Base-by-base conservation (phyloP, 345 rosid genomes). In the Ailanthus altissimus region DNA sequence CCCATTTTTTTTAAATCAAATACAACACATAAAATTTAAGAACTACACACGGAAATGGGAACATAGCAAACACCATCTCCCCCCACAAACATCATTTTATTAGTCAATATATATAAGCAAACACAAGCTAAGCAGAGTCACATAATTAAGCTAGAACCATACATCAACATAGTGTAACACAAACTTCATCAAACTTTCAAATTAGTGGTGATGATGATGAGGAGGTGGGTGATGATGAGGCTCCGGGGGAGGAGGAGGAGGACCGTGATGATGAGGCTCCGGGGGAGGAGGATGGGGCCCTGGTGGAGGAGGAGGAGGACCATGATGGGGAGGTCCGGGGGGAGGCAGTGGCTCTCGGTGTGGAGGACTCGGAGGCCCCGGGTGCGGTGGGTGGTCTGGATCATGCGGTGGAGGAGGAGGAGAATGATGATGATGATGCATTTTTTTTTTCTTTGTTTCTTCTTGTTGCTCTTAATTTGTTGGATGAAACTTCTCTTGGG, bases 251-350 rank as follows among this genome's bases (percentile, higher is more conserved):
- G 0, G 12, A 50, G 40, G 69, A 42, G 0, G 47, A 16, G 57
- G 60, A 23, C 8, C 50, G 51, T 16, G 62, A 54, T 10, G 10
- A 5, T 18, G 57, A 53, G 21, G 59, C 59, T 23, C 23, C 10
- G 69, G 47, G 0, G 77, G 60, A 20, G 70, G 71, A 8, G 65
- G 40, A 5, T 67, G 58, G 63, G 11, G 83, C n/a, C 83, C 79
- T 5, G 72, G 78, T 2, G 80, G 76, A 2, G 79, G 85, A 62
- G 64, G 83, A 9, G 78, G 82, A 15, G 50, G 5, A 8, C 72
- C 74, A 16, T 78, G 84, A 28, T 43, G 67, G 40, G 77, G 84
- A 63, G 77, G 84, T 8, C 74, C 79, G 9, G 76, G 79, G 8
- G 74, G 77, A 28, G 75, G 78, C 38, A 84, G 62, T 72, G 84